Evolutionary conservation across 164 flowering plant species (phyloP).

Genomic region (Stephania japonica): DNA sequence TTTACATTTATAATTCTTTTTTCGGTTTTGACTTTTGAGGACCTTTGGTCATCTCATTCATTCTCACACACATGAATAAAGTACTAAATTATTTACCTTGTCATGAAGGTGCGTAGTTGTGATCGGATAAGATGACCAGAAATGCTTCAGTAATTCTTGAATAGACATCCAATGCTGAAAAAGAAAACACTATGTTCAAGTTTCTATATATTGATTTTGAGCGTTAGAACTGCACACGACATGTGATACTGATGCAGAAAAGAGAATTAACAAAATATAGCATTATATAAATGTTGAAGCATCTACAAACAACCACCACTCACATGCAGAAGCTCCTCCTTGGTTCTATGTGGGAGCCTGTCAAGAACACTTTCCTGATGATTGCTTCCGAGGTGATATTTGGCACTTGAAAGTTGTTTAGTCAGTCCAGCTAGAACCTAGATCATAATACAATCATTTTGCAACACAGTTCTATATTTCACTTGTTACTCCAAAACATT

Average conservation of each 20-base stretch:
- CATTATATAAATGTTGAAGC: neutral
- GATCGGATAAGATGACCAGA: constrained; percentile 97
- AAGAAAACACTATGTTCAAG: constrained; percentile 6
- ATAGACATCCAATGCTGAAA: constrained; percentile 88
- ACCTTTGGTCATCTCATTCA: too few relatives aligned
- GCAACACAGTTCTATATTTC: neutral
- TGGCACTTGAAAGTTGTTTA: constrained; percentile 71
- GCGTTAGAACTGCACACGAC: too few relatives aligned
- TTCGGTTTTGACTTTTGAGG: too few relatives aligned
- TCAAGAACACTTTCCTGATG: constrained; percentile 73
- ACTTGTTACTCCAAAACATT: neutral
- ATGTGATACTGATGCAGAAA: neutral
- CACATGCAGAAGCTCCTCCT: constrained; percentile 74
- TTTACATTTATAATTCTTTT: neutral
- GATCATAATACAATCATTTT: constrained; percentile 8
- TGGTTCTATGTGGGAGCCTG: constrained; percentile 57
- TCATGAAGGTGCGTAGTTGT: constrained; percentile 57
- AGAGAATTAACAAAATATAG: neutral
- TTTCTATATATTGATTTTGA: neutral
- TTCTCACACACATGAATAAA: neutral
- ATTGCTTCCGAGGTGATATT: constrained; percentile 63
- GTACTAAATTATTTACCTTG: constrained; percentile 43
- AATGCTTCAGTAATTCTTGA: constrained; percentile 82
- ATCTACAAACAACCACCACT: constrained; percentile 24
- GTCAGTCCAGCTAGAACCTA: constrained; percentile 78